Conservation (phyloP, 202 grass and related monocot genomes). For the Alloteropsis angusta region DNA sequence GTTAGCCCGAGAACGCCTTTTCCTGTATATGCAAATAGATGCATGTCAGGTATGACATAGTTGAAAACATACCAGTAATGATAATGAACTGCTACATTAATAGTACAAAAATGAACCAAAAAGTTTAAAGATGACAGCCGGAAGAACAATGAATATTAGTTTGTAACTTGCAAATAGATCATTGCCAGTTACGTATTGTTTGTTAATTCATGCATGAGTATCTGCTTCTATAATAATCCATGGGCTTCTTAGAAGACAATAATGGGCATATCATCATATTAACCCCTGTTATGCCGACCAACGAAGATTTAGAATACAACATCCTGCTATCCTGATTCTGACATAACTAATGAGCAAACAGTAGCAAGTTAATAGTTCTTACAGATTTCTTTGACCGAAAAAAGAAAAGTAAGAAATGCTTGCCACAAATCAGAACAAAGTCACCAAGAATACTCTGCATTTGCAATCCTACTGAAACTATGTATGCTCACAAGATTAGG, state of each 20-base stretch:
- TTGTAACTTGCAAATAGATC: background rate
- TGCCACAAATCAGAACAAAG: conserved; percentile 1
- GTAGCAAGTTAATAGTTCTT: background rate
- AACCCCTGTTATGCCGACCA: background rate
- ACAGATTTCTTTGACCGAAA: background rate
- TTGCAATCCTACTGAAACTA: background rate
- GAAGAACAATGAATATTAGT: background rate
- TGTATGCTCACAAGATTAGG: background rate
- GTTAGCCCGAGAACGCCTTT: conserved; percentile 31
- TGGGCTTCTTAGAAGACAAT: background rate
- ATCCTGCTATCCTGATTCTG: background rate
- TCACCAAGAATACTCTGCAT: background rate
- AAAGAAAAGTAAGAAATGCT: background rate
- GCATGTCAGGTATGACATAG: background rate
- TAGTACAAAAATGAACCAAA: background rate
- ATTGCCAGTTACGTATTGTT: background rate
- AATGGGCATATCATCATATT: background rate
- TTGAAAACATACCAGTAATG: background rate
- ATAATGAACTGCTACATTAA: background rate
- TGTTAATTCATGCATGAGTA: background rate
- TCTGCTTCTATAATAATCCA: background rate
- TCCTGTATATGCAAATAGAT: conserved; percentile 44
- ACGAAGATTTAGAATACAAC: background rate
- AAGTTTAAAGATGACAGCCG: background rate
- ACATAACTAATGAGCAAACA: background rate